Percentiles rank a stretch among this genome's conserved stretches.
These are phyloP conservation scores for Leonotis leonurus DNA, from an alignment of 257 asterid species.

Conservation along the genomic window DNA sequence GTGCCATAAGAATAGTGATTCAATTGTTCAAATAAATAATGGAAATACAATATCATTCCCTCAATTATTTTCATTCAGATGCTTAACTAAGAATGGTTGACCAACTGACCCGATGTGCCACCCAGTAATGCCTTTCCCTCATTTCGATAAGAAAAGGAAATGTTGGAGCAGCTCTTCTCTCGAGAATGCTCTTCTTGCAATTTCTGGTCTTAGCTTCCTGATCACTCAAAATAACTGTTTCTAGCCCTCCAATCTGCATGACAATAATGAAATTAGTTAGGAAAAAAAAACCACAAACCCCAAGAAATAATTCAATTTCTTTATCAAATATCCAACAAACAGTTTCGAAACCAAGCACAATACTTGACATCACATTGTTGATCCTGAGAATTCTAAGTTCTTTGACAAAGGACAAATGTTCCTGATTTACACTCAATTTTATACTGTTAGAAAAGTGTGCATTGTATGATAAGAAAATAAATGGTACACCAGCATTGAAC, in stretches of 20 bases:
- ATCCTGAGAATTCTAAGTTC: no score
- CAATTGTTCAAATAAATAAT: background rate
- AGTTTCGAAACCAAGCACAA: background rate
- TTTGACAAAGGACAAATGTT: background rate
- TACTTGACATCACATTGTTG: background rate
- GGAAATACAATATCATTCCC: background rate
- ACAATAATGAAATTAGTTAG: background rate
- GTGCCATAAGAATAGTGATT: background rate
- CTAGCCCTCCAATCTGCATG: constrained; percentile 68
- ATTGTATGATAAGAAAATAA: background rate
- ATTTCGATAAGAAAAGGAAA: constrained; percentile 76
- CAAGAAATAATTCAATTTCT: background rate
- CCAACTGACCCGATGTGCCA: constrained; percentile 64
- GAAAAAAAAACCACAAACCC: background rate
- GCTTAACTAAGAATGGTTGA: constrained; percentile 6
- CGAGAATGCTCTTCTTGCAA: constrained; percentile 48
- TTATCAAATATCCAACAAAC: background rate
- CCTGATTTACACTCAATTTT: background rate
- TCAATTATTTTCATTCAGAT: background rate
- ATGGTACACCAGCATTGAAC: background rate
- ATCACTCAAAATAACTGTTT: constrained; percentile 46
- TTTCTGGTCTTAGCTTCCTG: constrained; percentile 53
- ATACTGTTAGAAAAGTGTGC: background rate
- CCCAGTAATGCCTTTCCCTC: constrained; percentile 62
- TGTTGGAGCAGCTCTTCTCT: constrained; percentile 60